These are phyloP conservation scores for Coelastrella sp. DNA, from an alignment of 139 green algal genomes.

Conservation along the genomic window DNA sequence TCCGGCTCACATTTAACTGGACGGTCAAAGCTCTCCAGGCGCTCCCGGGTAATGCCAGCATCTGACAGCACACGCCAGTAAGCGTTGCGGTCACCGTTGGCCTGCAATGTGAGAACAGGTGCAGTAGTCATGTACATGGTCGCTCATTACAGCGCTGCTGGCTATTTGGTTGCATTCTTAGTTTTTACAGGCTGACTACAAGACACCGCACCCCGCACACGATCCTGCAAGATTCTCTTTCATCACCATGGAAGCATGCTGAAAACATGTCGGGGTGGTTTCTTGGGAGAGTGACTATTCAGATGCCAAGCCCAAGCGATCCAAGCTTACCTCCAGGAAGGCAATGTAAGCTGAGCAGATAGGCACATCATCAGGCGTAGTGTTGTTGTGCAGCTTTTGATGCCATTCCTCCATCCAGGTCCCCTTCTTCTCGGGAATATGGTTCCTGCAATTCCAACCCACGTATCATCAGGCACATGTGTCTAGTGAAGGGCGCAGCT, in stretches of 20 bases:
- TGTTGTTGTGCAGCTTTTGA: slow-evolving; percentile 99
- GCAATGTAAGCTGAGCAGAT: slow-evolving; percentile 98
- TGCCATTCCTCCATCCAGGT: slow-evolving; percentile 99
- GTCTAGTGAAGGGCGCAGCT: neutral
- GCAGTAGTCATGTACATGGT: neutral
- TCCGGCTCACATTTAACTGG: slow-evolving; percentile 88
- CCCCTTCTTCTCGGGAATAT: slow-evolving; percentile 71
- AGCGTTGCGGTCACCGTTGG: slow-evolving; percentile 80
- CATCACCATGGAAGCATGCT: too few species aligned
- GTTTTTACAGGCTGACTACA: too few species aligned
- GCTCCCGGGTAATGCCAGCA: slow-evolving; percentile 86
- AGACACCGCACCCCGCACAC: too few species aligned
- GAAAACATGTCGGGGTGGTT: too few species aligned
- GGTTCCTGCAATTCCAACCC: slow-evolving; percentile 49
- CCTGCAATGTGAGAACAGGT: neutral
- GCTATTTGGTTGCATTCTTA: too few species aligned
- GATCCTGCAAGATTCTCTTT: too few species aligned
- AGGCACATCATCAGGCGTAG: slow-evolving; percentile 96
- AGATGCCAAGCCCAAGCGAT: too few species aligned
- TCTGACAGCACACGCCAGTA: slow-evolving; percentile 94
- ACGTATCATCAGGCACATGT: neutral
- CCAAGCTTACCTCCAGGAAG: slow-evolving; percentile 77
- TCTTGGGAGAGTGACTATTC: too few species aligned
- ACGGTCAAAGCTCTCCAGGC: slow-evolving; percentile 94
- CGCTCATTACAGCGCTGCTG: too few species aligned